Evolutionary conservation across 768 basidiomycete species (phyloP), one percentile per base, ranked within the genome.

Genomic region (Suillus decipiens): DNA sequence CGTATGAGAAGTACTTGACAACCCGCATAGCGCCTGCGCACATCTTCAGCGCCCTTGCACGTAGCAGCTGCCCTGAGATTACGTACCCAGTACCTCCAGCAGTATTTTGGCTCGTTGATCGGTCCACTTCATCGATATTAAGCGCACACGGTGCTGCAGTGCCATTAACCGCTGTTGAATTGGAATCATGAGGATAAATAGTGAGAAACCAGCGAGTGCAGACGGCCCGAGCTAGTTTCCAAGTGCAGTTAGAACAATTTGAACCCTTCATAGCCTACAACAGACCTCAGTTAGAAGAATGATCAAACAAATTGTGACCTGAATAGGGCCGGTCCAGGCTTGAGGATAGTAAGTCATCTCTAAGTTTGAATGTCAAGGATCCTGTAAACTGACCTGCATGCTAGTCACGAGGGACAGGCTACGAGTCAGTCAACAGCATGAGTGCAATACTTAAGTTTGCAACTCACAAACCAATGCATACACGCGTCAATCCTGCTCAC

Each of bases 1-100:
- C 90, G 65, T 89, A 90, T 33, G 84, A 87, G 71, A 92, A 92
- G 68, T 87, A 89, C 72, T 90, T 90, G 60, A 92, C 85, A n/a
- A 89, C 81, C 5, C 86, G 82, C 87, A 90, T 89, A 1, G 81
- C 82, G 55, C 83, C 84, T 82, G 59, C 39, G 43, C 42, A 36
- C 19, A 24, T 62, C 17, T 22, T 61, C 36, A 43, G 59, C 22
- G 51, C 33, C 31, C 10, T 15, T 31, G 43, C 62, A 14, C 17
- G 54, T 53, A n/a, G 33, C 6, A 19, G 3, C 6, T 12, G 14
- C 31, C 54, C 14, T 5, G 22, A 22, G 37, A 14, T 22, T 14
- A 66, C 76, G 64, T 72, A 79, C 87, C 81, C 11, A 91, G 71
- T 8, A 89, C 81, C 69, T 90, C 89, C 19, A 86, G 80, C n/a